phyloP scores from a whole-genome alignment of 2,329 filamentous ascomycete species.

The Exophiala alcalophila region DNA sequence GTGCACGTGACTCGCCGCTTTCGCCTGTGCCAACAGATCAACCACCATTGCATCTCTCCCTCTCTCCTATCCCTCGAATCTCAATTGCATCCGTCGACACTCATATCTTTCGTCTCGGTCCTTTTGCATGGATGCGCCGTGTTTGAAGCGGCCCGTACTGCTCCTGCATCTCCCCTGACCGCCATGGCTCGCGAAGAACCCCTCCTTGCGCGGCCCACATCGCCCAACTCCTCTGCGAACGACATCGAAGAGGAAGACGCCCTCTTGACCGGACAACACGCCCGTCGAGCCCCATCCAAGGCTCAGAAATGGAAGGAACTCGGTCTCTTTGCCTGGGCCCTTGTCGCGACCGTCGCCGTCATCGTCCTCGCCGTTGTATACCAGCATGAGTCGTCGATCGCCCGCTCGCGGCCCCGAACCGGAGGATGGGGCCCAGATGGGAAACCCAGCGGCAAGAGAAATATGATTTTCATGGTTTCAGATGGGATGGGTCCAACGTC shows the following conservation, averaged over 20 bases:
- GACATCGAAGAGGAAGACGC: slow-evolving; percentile 62
- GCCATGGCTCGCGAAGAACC: slow-evolving; percentile 45
- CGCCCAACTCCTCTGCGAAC: slow-evolving; percentile 54
- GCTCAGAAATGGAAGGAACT: slow-evolving; percentile 68
- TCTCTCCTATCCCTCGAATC: too few species aligned
- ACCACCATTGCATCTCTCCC: too few species aligned
- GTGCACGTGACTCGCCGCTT: too few species aligned
- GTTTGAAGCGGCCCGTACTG: too few species aligned
- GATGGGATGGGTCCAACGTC: slow-evolving; percentile 98
- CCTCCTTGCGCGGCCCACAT: slow-evolving; percentile 56
- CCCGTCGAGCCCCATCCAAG: slow-evolving; percentile 34
- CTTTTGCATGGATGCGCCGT: too few species aligned
- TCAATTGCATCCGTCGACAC: too few species aligned
- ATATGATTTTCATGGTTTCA: slow-evolving; percentile 98
- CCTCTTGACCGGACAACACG: slow-evolving; percentile 55
- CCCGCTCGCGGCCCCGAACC: slow-evolving; percentile 32
- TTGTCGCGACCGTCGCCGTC: slow-evolving; percentile 73
- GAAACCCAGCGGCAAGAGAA: slow-evolving; percentile 68
- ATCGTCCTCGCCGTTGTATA: slow-evolving; percentile 78
- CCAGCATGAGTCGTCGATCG: slow-evolving; percentile 59
- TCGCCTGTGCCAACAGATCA: too few species aligned
- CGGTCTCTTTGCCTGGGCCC: slow-evolving; percentile 75
- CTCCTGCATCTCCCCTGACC: too few species aligned
- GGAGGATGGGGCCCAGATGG: slow-evolving; percentile 39
- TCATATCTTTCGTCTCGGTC: too few species aligned